These are phyloP conservation scores for Penicillium sp. DNA, from an alignment of 2,329 filamentous ascomycete genomes.

Conservation along the genomic window DNA sequence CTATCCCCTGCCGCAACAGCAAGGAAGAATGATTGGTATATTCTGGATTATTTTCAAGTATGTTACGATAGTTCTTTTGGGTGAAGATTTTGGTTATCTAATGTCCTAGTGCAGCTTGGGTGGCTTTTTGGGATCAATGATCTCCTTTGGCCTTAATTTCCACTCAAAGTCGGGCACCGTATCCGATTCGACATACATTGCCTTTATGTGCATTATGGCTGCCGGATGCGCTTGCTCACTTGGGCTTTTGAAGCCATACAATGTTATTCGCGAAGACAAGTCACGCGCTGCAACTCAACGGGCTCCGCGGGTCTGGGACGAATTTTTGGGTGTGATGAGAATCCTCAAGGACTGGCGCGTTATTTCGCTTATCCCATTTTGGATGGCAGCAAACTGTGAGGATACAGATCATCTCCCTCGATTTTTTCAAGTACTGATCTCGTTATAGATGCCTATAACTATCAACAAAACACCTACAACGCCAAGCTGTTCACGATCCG, in stretches of 20 bases:
- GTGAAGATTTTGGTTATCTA: background rate
- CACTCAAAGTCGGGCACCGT: background rate
- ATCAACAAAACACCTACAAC: constrained; percentile 10
- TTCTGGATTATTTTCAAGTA: constrained; percentile 10
- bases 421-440: background rate
- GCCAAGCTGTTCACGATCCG: constrained; percentile 3
- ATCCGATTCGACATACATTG: constrained; percentile 4
- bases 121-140: background rate
- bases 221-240: background rate
- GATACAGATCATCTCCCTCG: background rate
- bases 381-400: constrained; percentile 5
- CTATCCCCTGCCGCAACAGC: background rate
- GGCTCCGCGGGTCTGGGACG: background rate
- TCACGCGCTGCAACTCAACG: constrained; percentile 1
- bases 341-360: constrained; percentile 2
- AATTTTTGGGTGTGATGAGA: constrained; percentile 1
- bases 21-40: constrained; percentile 4
- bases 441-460: constrained; percentile 1
- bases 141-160: constrained; percentile 4
- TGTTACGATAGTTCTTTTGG: background rate
- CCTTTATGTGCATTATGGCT: constrained; percentile 7
- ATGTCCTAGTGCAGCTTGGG: background rate
- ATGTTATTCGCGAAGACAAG: constrained; percentile 6
- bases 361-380: constrained; percentile 1
- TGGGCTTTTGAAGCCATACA: background rate